Conservation (phyloP, 75 land plant species). For the Selaginella moellendorffii region DNA sequence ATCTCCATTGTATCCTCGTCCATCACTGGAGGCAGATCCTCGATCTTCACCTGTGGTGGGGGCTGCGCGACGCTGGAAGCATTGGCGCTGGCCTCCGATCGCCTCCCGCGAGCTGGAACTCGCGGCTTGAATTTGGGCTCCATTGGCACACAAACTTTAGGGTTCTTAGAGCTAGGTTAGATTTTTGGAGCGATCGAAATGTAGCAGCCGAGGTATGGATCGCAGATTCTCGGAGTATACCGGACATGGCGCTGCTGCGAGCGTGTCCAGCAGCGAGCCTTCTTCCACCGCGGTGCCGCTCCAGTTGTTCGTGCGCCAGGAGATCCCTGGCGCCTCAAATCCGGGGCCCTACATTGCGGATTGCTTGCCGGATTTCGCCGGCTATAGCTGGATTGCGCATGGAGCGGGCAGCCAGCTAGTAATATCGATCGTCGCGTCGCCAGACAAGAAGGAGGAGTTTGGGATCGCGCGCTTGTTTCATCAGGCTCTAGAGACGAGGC, state of each 20-base stretch:
- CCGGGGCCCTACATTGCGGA: constrained; percentile 35
- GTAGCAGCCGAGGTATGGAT: background rate
- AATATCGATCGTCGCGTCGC: constrained; percentile 57
- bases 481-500: constrained; percentile 31
- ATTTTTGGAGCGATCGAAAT: background rate
- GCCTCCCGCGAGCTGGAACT: background rate
- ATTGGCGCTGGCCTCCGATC: background rate
- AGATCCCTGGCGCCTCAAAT: background rate
- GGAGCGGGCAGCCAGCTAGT: constrained; percentile 63
- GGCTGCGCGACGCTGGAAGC: background rate
- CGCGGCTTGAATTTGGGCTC: background rate
- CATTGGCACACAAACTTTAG: background rate
- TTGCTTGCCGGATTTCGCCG: constrained; percentile 59
- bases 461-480: constrained; percentile 45
- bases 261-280: background rate
- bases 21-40: too few relatives aligned
- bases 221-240: background rate
- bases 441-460: constrained; percentile 26
- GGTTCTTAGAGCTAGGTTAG: background rate
- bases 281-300: background rate
- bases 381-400: constrained; percentile 79
- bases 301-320: background rate
- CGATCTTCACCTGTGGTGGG: too few relatives aligned
- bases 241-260: background rate
- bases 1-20: background rate